phyloP scores from a whole-genome alignment of 2,329 filamentous ascomycete genomes.

The Fonsecaea nubica region DNA sequence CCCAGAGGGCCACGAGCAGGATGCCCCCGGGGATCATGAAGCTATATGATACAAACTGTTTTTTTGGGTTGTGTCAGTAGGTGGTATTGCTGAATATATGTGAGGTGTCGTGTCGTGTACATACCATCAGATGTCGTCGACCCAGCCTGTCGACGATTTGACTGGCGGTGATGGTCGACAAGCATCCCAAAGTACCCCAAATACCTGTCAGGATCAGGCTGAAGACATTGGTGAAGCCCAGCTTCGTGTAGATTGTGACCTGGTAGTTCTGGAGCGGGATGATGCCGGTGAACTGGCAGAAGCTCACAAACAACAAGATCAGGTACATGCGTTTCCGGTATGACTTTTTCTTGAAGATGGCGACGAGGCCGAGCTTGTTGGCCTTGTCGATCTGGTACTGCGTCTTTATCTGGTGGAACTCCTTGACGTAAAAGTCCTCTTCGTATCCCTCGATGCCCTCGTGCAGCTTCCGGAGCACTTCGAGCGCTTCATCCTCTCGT shows the following conservation, averaged over 20 bases:
- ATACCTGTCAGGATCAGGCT: constrained; percentile 76
- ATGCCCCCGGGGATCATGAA: constrained; percentile 11
- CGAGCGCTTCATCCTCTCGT: constrained; percentile 18
- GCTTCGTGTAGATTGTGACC: constrained; percentile 73
- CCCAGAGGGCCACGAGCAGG: constrained; percentile 12
- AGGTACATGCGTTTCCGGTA: constrained; percentile 16
- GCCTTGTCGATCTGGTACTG: constrained; percentile 19
- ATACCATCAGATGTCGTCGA: constrained; percentile 62
- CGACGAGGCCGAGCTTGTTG: constrained; percentile 7
- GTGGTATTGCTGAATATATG: constrained; percentile 45
- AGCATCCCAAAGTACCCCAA: constrained; percentile 90
- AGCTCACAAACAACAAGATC: constrained; percentile 6
- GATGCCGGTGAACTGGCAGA: constrained; percentile 52
- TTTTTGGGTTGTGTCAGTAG: constrained; percentile 51
- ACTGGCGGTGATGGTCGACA: constrained; percentile 66
- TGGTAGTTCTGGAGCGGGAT: constrained; percentile 91
- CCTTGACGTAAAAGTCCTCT: constrained; percentile 16
- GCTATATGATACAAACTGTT: constrained; percentile 13
- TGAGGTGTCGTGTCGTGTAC: constrained; percentile 65
- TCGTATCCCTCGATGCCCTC: constrained; percentile 1
- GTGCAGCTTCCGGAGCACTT: constrained; percentile 16
- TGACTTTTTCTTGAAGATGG: constrained; percentile 14
- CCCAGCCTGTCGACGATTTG: constrained; percentile 65
- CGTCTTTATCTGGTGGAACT: constrained; percentile 20
- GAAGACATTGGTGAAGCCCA: constrained; percentile 54